Evolutionary conservation across 805 yeast species (phyloP).

Genomic region (Tetrapisispora nanseiensis): DNA sequence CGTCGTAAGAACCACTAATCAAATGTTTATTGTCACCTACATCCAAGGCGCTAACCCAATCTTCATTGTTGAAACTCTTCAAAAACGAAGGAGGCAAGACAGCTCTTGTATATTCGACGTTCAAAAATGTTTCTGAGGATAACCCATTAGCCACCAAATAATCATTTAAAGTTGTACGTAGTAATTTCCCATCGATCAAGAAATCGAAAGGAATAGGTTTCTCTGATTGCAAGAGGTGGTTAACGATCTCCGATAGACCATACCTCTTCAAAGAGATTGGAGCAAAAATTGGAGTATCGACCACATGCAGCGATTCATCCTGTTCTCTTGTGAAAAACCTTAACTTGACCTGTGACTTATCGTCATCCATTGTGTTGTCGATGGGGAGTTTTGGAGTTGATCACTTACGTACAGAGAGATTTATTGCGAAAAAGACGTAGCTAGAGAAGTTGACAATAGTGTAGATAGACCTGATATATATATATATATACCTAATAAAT

Average conservation of each 20-base stretch:
- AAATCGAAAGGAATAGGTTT: constrained; percentile 86
- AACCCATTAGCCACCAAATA: constrained; percentile 69
- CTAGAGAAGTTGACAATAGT: too few species aligned
- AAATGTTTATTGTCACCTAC: constrained; percentile 38
- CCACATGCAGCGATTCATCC: constrained; percentile 59
- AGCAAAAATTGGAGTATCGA: constrained; percentile 72
- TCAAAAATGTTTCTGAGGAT: constrained; percentile 69
- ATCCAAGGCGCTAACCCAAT: constrained; percentile 78
- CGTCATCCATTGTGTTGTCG: constrained; percentile 15
- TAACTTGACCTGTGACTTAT: constrained; percentile 63
- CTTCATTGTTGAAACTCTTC: constrained; percentile 83
- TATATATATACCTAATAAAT: too few species aligned
- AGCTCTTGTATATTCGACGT: constrained; percentile 84
- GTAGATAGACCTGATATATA: too few species aligned
- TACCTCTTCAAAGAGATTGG: constrained; percentile 80
- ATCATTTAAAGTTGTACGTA: constrained; percentile 70
- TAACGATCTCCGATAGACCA: constrained; percentile 91
- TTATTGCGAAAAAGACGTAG: too few species aligned
- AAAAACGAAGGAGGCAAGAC: constrained; percentile 89
- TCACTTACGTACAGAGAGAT: too few species aligned
- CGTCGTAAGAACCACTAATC: constrained; percentile 87
- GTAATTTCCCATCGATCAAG: constrained; percentile 71
- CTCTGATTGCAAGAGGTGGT: constrained; percentile 60
- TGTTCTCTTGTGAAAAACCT: constrained; percentile 80
- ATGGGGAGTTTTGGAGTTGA: too few species aligned